phyloP scores from a whole-genome alignment of 208 protist species.

The Porcisia deanei region DNA sequence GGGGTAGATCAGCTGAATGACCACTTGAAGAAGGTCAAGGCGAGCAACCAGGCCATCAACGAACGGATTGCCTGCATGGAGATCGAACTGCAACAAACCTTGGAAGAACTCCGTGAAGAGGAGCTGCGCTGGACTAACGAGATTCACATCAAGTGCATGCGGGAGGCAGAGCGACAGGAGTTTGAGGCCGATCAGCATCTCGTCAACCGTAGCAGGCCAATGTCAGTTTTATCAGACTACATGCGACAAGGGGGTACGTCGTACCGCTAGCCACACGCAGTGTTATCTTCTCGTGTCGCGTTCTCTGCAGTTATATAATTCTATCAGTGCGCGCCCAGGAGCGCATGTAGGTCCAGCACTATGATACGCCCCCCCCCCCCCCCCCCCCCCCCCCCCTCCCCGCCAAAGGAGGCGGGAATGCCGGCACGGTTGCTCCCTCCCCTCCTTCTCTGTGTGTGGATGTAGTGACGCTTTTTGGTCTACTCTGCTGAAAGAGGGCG shows the following conservation, averaged over 20 bases:
- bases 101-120: constrained; percentile 63
- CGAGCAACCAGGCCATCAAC: constrained; percentile 71
- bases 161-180: constrained; percentile 45
- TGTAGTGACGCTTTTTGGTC: not conserved
- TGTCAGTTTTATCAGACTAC: constrained; percentile 26
- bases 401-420: not conserved
- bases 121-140: constrained; percentile 40
- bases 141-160: constrained; percentile 35
- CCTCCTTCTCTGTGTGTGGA: not conserved
- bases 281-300: not conserved
- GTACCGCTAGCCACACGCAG: not conserved
- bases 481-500: no score
- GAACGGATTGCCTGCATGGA: constrained; percentile 82
- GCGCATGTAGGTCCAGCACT: not conserved
- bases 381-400: no score
- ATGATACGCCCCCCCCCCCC: not conserved
- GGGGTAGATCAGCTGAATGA: constrained; percentile 77
- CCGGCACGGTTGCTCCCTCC: not conserved
- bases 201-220: constrained; percentile 16
- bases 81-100: constrained; percentile 66
- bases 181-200: constrained; percentile 40
- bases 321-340: not conserved
- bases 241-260: constrained; percentile 9
- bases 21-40: constrained; percentile 63
- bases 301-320: not conserved